A percentile compares a stretch with the other conserved stretches of the same genome.
Evolutionary conservation across 2,329 filamentous ascomycete species (phyloP).

Genomic region (Scedosporium minutisporum): DNA sequence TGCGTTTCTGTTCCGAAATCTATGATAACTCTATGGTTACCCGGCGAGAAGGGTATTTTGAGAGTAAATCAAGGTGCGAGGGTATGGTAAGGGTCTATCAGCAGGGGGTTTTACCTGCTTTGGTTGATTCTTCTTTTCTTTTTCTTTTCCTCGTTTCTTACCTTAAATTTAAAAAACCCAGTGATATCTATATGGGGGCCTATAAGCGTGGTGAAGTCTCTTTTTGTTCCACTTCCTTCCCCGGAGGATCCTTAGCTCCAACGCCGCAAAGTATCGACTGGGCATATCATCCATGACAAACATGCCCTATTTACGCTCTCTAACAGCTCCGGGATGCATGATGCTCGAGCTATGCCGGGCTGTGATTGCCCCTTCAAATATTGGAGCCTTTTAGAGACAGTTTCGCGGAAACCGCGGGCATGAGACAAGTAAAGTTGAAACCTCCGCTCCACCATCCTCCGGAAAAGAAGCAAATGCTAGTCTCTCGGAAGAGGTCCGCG

Average conservation of each 20-base stretch:
- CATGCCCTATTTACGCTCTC: not conserved
- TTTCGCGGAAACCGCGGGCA: too few relatives aligned
- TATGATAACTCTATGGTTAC: conserved; percentile 3
- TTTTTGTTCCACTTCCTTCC: not conserved
- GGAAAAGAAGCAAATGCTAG: too few relatives aligned
- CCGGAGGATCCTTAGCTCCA: not conserved
- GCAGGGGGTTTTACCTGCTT: not conserved
- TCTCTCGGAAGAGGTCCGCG: not conserved
- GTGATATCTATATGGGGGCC: not conserved
- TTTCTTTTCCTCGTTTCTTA: not conserved
- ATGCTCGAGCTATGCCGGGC: not conserved
- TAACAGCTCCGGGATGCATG: too few relatives aligned
- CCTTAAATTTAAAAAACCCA: not conserved
- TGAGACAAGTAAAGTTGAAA: too few relatives aligned
- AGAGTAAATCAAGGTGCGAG: not conserved
- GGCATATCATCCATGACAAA: too few relatives aligned
- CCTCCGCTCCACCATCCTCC: too few relatives aligned
- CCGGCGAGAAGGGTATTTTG: not conserved
- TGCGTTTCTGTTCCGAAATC: conserved; percentile 13
- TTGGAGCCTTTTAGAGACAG: not conserved
- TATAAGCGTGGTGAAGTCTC: not conserved
- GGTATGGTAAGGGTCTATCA: not conserved
- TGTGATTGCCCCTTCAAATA: not conserved
- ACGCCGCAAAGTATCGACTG: too few relatives aligned
- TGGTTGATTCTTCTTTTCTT: not conserved